Evolutionary conservation across 2,329 filamentous ascomycete species (phyloP).

Genomic region (Aspergillus tanneri): DNA sequence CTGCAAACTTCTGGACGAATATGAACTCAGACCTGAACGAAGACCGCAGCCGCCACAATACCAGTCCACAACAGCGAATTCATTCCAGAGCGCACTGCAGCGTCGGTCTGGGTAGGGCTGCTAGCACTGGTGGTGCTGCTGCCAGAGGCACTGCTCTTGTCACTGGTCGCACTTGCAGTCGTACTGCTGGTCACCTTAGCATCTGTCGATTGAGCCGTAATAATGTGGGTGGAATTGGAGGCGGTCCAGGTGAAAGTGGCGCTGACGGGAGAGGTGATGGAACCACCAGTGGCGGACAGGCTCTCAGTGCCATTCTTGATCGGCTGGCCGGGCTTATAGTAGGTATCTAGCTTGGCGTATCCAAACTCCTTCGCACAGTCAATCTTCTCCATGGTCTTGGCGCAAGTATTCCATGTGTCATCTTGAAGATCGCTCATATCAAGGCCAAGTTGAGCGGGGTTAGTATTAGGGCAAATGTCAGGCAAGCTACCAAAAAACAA

Average conservation of each 20-base stretch:
- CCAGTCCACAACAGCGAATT: background rate
- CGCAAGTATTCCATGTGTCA: constrained; percentile 15
- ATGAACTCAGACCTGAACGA: no score
- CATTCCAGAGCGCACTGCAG: background rate
- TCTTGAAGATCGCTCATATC: constrained; percentile 6
- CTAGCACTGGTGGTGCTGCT: background rate
- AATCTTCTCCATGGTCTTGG: constrained; percentile 10
- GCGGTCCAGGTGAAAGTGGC: constrained; percentile 15
- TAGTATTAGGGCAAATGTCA: constrained; percentile 16
- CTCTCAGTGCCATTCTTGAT: constrained; percentile 19
- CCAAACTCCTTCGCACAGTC: constrained; percentile 18
- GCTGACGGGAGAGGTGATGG: constrained; percentile 16
- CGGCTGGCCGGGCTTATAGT: constrained; percentile 11
- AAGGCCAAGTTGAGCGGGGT: constrained; percentile 10
- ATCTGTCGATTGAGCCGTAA: background rate
- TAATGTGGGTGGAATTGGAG: background rate
- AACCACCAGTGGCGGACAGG: constrained; percentile 10
- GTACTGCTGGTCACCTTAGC: background rate
- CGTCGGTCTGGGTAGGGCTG: background rate
- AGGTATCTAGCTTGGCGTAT: constrained; percentile 8
- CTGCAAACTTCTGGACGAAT: no score
- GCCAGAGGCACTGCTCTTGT: background rate
- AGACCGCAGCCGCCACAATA: background rate
- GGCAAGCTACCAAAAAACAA: no score
- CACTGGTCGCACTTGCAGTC: background rate